phyloP scores from a whole-genome alignment of 1,139 yeast species.

The Yamadazyma spencermartinsiae region DNA sequence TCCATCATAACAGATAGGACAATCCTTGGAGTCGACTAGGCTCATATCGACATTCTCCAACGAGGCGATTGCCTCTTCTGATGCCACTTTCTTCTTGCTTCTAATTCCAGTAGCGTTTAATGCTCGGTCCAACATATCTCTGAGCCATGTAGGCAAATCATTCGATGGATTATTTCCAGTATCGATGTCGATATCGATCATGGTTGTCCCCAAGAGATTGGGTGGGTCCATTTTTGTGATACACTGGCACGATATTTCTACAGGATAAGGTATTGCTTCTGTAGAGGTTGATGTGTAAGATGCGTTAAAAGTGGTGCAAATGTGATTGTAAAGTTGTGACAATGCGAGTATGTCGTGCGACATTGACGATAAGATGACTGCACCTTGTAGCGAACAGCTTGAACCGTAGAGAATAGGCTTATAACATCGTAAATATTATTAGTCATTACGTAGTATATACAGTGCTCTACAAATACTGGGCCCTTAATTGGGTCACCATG shows the following conservation, averaged over 20 bases:
- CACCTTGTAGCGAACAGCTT: too few species aligned
- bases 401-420: too few species aligned
- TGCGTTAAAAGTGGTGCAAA: neutral
- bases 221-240: slow-evolving; percentile 15
- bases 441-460: neutral
- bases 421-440: too few species aligned
- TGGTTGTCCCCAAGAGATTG: slow-evolving; percentile 15
- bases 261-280: too few species aligned
- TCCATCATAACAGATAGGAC: slow-evolving; percentile 47
- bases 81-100: slow-evolving; percentile 31
- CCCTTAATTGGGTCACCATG: slow-evolving; percentile 59
- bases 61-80: slow-evolving; percentile 42
- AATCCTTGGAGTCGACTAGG: slow-evolving; percentile 25
- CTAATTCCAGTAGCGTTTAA: slow-evolving; percentile 30
- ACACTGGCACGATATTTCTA: too few species aligned
- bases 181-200: slow-evolving; percentile 32
- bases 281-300: too few species aligned
- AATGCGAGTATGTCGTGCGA: neutral
- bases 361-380: too few species aligned
- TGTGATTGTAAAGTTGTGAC: neutral
- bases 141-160: slow-evolving; percentile 39
- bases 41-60: slow-evolving; percentile 27
- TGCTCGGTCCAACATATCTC: slow-evolving; percentile 41
- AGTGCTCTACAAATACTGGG: slow-evolving; percentile 55
- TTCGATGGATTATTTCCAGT: slow-evolving; percentile 16